Conservation (phyloP, 2,329 filamentous ascomycete genomes). For the Fusarium paranaense region DNA sequence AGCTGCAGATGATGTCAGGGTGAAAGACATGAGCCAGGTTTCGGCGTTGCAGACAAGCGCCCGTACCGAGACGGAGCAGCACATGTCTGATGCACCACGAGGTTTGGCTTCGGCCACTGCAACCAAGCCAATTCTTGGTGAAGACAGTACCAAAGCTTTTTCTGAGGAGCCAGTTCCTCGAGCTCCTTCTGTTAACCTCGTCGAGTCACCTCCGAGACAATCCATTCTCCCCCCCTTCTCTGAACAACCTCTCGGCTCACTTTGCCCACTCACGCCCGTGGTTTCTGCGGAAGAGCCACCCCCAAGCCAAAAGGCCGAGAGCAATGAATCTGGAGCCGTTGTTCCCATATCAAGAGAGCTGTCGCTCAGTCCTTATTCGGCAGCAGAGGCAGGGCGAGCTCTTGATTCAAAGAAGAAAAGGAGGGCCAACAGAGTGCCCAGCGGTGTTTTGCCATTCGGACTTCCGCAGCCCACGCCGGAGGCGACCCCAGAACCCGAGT, state of each 20-base stretch:
- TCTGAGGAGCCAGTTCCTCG: not conserved
- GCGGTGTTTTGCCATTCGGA: not conserved
- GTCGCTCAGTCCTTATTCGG: not conserved
- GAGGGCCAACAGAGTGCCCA: slow-evolving; percentile 22
- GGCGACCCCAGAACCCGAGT: slow-evolving; percentile 8
- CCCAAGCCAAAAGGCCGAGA: not conserved
- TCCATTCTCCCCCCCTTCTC: not conserved
- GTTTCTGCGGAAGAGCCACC: not conserved
- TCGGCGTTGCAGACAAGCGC: not conserved
- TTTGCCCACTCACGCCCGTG: not conserved
- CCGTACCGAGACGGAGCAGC: not conserved
- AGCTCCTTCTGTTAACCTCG: not conserved
- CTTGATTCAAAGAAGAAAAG: slow-evolving; percentile 45
- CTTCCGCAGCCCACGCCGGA: slow-evolving; percentile 13
- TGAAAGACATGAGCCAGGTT: not conserved
- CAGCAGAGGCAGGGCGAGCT: not conserved
- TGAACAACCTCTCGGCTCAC: not conserved
- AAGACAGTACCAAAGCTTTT: not conserved
- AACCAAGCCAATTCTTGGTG: too few relatives aligned
- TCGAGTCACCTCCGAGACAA: not conserved
- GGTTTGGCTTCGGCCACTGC: not conserved
- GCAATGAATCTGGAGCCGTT: not conserved
- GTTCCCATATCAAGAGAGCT: not conserved
- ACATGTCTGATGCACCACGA: not conserved
- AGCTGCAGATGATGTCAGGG: not conserved